Base-by-base conservation (phyloP, 2,329 filamentous ascomycete species). In the Cladosporium oxysporum region DNA sequence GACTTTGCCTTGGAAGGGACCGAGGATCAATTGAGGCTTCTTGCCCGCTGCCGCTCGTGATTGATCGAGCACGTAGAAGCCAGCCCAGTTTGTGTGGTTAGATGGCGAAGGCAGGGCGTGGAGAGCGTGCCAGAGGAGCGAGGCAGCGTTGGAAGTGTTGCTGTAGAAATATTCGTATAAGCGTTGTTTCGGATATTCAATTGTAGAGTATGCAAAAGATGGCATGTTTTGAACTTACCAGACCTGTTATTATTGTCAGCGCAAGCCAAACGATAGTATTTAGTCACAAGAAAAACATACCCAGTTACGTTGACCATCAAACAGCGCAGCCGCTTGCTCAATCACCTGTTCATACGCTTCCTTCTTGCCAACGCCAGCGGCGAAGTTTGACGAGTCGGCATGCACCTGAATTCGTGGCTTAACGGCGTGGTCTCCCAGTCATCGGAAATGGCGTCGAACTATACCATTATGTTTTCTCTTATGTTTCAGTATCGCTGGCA, bases 51-150 rank as follows among this genome's bases (percentile, higher is more conserved):
- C 11, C 14, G 33, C 33, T 16, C 57, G 31, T 10, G 68, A 65
- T 5, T 82, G 80, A 74, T 92, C 87, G 52, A 89, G 78, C 16
- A 89, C 87, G 80, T 93, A 93, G 81, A 93, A 94, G 28, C 91
- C 90, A 55, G 90, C 88, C 91, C 91, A 95, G 78, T 95, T 94
- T 26, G 92, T 90, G 18, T 86, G 79, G 47, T 80, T 85, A 61
- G 86, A 89, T 1, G 91, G 90, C 0, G 81, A 77, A 1, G 87
- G 85, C 16, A 94, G 82, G 10, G 90, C 91, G 76, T 91, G 89
- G 75, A 90, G 91, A 3, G 89, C 90, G 74, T 95, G 90, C 89
- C 91, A 94, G 69, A 94, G 82, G 31, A 94, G 83, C 3, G 91
- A 88, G 8, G 91, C 88, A 4, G 88, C 80, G 76, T 94, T 95